phyloP scores from a whole-genome alignment of 1,139 yeast genomes.

The Eremothecium sinecaudum region DNA sequence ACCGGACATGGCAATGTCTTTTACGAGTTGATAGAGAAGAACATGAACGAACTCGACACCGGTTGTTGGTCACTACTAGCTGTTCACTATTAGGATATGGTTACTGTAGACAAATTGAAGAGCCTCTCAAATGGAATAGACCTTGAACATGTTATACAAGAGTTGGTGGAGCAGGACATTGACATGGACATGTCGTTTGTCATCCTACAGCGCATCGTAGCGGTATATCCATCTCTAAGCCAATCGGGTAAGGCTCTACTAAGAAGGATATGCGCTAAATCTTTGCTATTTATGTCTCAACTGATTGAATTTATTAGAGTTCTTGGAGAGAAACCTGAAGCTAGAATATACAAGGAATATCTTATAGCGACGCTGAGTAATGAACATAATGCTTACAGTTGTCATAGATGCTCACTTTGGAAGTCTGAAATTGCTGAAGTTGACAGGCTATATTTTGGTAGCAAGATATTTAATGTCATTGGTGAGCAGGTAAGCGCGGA shows the following conservation, averaged over 20 bases:
- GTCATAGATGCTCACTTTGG: conserved; percentile 7
- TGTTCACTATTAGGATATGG: too few relatives aligned
- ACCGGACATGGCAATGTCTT: too few relatives aligned
- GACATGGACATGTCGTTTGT: conserved; percentile 14
- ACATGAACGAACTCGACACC: too few relatives aligned
- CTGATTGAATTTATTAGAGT: conserved; percentile 12
- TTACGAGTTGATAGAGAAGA: too few relatives aligned
- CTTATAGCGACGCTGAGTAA: conserved; percentile 12
- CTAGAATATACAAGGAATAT: conserved; percentile 13
- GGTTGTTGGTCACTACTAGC: too few relatives aligned
- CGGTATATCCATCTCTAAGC: conserved; percentile 19
- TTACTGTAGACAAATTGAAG: neutral
- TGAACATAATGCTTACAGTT: conserved; percentile 10
- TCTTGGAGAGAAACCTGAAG: conserved; percentile 10
- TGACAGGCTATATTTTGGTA: conserved; percentile 31
- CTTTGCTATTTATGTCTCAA: conserved; percentile 13
- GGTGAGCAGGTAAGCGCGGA: conserved; percentile 21
- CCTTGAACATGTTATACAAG: conserved; percentile 4
- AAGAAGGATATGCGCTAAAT: conserved; percentile 6
- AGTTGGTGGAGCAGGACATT: conserved; percentile 6
- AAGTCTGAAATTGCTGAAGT: conserved; percentile 19
- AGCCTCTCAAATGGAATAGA: neutral
- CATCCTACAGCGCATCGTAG: conserved; percentile 19
- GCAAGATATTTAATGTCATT: conserved; percentile 30
- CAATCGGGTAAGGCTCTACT: conserved; percentile 7